Percentiles rank a stretch among this genome's conserved stretches.
phyloP scores from a whole-genome alignment of 164 flowering plant genomes.

The Santalum album region DNA sequence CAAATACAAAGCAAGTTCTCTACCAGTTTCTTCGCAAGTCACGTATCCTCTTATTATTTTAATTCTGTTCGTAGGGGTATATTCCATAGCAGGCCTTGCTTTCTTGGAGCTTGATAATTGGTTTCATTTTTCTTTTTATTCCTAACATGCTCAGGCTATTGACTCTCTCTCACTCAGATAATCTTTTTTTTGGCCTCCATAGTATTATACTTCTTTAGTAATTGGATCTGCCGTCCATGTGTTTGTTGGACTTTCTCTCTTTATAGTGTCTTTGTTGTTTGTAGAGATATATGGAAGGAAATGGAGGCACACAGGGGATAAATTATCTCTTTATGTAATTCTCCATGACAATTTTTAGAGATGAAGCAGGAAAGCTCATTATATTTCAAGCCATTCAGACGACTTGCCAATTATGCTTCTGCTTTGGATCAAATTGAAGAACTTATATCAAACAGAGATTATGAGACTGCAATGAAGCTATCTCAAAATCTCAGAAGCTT shows the following conservation, averaged over 20 bases:
- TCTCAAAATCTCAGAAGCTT: constrained; percentile 62
- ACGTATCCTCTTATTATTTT: constrained; percentile 51
- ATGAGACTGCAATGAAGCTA: constrained; percentile 51
- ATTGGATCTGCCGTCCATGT: too few relatives aligned
- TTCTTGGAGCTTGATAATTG: constrained; percentile 2
- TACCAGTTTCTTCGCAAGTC: constrained; percentile 86
- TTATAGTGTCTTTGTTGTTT: too few relatives aligned
- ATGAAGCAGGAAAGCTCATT: constrained; percentile 68
- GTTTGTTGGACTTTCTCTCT: too few relatives aligned
- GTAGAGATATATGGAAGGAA: neutral
- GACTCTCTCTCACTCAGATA: too few relatives aligned
- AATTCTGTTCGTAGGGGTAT: too few relatives aligned
- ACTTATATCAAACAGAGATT: constrained; percentile 42
- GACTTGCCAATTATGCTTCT: constrained; percentile 41
- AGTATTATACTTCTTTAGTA: too few relatives aligned
- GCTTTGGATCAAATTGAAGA: constrained; percentile 56
- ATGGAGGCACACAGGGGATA: neutral
- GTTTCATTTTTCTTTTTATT: neutral
- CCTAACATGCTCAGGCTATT: too few relatives aligned
- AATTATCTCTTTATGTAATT: constrained; percentile 5
- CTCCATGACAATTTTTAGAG: constrained; percentile 62
- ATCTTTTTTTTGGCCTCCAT: too few relatives aligned
- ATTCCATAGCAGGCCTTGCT: neutral
- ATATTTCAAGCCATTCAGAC: constrained; percentile 76
- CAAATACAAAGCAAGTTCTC: constrained; percentile 89